These are phyloP conservation scores for Hypoxylon perforatum DNA, from an alignment of 495 filamentous ascomycete genomes.

Conservation along the genomic window DNA sequence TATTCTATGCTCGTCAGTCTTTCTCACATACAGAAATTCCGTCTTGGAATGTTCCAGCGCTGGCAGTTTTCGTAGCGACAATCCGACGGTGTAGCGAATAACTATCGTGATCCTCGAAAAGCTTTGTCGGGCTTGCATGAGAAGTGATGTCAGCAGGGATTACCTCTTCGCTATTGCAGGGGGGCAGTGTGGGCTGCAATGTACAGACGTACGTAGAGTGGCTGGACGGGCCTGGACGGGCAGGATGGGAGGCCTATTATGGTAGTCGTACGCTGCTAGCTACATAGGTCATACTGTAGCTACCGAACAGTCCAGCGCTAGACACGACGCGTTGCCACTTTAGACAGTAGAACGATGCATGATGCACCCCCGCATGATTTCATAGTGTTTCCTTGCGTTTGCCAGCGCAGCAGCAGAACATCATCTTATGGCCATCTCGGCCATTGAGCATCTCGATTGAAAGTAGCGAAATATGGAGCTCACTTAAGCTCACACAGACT, in stretches of 20 bases:
- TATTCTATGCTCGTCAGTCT: constrained; percentile 8
- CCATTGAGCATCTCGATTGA: constrained; percentile 3
- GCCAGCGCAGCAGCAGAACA: constrained; percentile 18
- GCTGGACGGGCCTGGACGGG: not conserved
- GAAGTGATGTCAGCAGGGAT: constrained; percentile 40
- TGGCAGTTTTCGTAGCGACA: not conserved
- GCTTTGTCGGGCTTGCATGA: constrained; percentile 23
- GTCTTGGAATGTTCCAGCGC: constrained; percentile 26
- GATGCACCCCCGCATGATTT: constrained; percentile 40
- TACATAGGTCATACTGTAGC: constrained; percentile 1
- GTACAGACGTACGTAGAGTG: no score
- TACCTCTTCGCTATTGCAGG: constrained; percentile 26
- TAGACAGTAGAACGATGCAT: constrained; percentile 25
- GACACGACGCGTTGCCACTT: constrained; percentile 31
- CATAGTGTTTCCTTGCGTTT: constrained; percentile 24
- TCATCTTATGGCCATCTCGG: not conserved
- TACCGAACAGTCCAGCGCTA: constrained; percentile 15
- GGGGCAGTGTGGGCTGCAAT: constrained; percentile 29
- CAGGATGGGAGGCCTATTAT: constrained; percentile 40
- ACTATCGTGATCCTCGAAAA: constrained; percentile 23
- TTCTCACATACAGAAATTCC: not conserved
- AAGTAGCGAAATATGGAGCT: constrained; percentile 9
- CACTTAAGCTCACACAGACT: constrained; percentile 16
- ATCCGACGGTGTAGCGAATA: constrained; percentile 33
- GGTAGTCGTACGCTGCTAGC: constrained; percentile 2